Base-by-base conservation (phyloP, 495 filamentous ascomycete species). In the Penicillium cataractarum region DNA sequence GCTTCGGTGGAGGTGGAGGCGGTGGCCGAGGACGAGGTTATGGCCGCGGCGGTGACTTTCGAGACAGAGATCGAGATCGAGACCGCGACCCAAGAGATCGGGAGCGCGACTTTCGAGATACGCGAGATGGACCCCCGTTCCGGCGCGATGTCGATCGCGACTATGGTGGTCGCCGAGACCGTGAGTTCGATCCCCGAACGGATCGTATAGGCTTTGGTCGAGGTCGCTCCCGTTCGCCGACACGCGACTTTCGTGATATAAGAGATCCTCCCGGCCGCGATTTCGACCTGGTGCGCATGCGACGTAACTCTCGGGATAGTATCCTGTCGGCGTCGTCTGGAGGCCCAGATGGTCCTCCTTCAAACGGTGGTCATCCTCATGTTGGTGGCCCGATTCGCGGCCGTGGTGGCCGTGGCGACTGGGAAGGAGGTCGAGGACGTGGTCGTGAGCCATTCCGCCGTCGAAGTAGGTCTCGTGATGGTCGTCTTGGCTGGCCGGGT, bases 401-500 rank as follows among this genome's bases (percentile, higher is more conserved):
- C 7, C 83, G 88, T 55, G 87, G 91, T 54, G 87, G 91, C 15
- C 80, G 89, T 15, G 86, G 84, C 4, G 88, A 90, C 52, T 90
- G 85, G 84, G 88, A 89, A 40, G 82, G 81, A 60, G 79, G 78
- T 29, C 72, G 82, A 27, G 85, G 86, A 7, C 82, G 89, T 59
- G 83, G 84, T 6, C 79, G 78, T 48, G 84, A 87, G 29, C 61
- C 71, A 2, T 81, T 82, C 66, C 75, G 82, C 52, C 78, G 80
- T 39, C 83, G 90, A 51, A 90, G 89, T 68, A 83, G 88, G 32
- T 92, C 90, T 37, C 86, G 89, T 49, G 89, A 92, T 65, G 80
- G 83, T 32, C 49, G 49, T 27, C 15, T 52, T 6, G 29, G 29
- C 22, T 84, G 89, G 53, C 84, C 81, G 63, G 80, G 82, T 49